Conservation (phyloP, 2,329 filamentous ascomycete genomes). For the Blastomyces gilchristii region DNA sequence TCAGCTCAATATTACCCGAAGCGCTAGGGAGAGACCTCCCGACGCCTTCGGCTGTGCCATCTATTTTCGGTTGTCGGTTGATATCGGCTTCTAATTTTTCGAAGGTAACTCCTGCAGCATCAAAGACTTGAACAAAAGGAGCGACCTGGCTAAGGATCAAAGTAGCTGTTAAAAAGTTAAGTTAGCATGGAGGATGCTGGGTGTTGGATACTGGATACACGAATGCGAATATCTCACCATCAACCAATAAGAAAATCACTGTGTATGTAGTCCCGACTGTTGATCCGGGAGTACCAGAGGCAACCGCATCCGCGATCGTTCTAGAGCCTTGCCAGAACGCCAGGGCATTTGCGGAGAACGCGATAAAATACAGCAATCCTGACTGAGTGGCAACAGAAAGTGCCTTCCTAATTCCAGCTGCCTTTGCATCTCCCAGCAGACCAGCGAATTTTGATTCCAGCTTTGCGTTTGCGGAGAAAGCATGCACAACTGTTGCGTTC, state of each 20-base stretch:
- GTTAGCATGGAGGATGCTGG: not conserved
- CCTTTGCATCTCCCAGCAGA: slow-evolving; percentile 39
- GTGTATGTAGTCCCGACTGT: slow-evolving; percentile 43
- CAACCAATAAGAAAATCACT: slow-evolving; percentile 46
- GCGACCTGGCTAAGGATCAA: slow-evolving; percentile 39
- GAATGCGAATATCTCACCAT: slow-evolving; percentile 27
- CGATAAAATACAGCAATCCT: slow-evolving; percentile 53
- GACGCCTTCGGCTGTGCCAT: slow-evolving; percentile 24
- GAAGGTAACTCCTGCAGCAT: slow-evolving; percentile 44
- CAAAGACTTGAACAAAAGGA: slow-evolving; percentile 42
- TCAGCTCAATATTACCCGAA: slow-evolving; percentile 26
- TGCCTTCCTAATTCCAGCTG: slow-evolving; percentile 48
- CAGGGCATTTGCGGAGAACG: slow-evolving; percentile 53
- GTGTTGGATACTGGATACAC: not conserved
- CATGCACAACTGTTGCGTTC: slow-evolving; percentile 49
- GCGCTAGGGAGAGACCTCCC: slow-evolving; percentile 20
- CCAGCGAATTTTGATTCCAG: slow-evolving; percentile 48
- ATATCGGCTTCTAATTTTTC: slow-evolving; percentile 51
- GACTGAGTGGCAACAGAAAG: slow-evolving; percentile 45
- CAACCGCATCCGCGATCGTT: slow-evolving; percentile 35
- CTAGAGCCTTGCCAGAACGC: slow-evolving; percentile 56
- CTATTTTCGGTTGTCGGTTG: slow-evolving; percentile 40
- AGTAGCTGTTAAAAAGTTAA: slow-evolving; percentile 27
- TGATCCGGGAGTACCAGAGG: slow-evolving; percentile 26
- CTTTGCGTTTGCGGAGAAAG: slow-evolving; percentile 46